Evolutionary conservation across 306 rosid genomes (phyloP), one percentile per base, ranked within the genome.

Genomic region (Cicer cuneatum): DNA sequence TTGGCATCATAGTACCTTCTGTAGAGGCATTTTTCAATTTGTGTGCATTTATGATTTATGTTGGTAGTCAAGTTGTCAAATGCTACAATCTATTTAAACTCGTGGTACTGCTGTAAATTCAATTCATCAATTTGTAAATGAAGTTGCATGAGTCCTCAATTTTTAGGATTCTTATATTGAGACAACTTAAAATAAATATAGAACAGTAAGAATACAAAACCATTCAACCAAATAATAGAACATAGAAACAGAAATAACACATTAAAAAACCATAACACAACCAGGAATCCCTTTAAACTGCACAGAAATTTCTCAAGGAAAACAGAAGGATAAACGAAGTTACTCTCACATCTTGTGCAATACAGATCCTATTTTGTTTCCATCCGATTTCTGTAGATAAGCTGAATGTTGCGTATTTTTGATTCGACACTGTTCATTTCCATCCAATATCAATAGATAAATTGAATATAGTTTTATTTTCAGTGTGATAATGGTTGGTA

Each of bases 401-500:
- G 69, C 53, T 53, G 40, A 80, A 67, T 74, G 48, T 72, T 47
- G 60, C 64, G 13, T 72, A 59, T 72, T 66, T 86, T 38, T 83
- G 84, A 88, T 81, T 87, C 76, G 61, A 84, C 54, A 81, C 71
- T 82, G 93, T 54, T 88, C 14, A 33, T 56, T 80, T 40, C 71
- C 47, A 33, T 73, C 60, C 42, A 54, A 51, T 59, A 49, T 71
- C 68, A 37, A 69, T 78, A 66, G 75, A 83, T 76, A 80, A 84
- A 77, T 51, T 61, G 68, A 82, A 69, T 77, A 42, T 79, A 37
- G 18, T 53, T 73, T 40, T 74, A 59, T 64, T 81, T 86, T 69
- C 97, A 94, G 99, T 94, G 99, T 84, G 59, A 81, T 56, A 89
- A 78, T 83, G 96, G 97, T 54, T 92, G 99, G 99, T 92, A 90